Conservation (phyloP, 257 asterid species). For the Gentiana dahurica region DNA sequence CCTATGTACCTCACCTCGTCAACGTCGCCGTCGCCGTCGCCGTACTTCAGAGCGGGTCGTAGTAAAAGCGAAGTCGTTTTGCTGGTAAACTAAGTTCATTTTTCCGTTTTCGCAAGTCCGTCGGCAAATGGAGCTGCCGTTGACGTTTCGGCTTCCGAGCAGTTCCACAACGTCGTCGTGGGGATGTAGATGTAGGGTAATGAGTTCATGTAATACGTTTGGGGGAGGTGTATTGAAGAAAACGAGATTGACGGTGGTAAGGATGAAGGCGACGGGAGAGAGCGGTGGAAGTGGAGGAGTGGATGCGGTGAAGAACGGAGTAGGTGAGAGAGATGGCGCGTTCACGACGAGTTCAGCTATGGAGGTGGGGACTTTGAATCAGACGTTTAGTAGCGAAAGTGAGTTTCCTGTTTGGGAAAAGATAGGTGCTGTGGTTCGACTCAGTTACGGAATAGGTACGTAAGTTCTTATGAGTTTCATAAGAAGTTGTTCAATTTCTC, state of each 20-base stretch:
- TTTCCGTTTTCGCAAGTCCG: not conserved
- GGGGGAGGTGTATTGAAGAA: constrained; percentile 15
- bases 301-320: constrained; percentile 18
- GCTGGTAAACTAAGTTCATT: not conserved
- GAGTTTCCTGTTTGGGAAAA: constrained; percentile 91
- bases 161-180: constrained; percentile 26
- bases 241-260: constrained; percentile 6
- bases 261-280: constrained; percentile 16
- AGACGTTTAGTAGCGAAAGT: constrained; percentile 43
- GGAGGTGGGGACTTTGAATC: constrained; percentile 86
- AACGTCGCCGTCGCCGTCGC: constrained; percentile 4
- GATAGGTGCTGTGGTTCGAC: constrained; percentile 87
- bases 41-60: not conserved
- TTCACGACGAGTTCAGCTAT: constrained; percentile 47
- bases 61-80: not conserved
- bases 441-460: constrained; percentile 92
- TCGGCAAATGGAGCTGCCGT: constrained; percentile 39
- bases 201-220: constrained; percentile 12
- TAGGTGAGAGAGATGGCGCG: constrained; percentile 18
- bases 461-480: not conserved
- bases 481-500: no score
- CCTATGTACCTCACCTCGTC: not conserved
- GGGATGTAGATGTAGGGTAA: constrained; percentile 20
- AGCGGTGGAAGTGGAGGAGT: constrained; percentile 29
- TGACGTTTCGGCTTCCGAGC: constrained; percentile 36